Conservation (phyloP, 129 eudicot species). For the Silybum marianum region DNA sequence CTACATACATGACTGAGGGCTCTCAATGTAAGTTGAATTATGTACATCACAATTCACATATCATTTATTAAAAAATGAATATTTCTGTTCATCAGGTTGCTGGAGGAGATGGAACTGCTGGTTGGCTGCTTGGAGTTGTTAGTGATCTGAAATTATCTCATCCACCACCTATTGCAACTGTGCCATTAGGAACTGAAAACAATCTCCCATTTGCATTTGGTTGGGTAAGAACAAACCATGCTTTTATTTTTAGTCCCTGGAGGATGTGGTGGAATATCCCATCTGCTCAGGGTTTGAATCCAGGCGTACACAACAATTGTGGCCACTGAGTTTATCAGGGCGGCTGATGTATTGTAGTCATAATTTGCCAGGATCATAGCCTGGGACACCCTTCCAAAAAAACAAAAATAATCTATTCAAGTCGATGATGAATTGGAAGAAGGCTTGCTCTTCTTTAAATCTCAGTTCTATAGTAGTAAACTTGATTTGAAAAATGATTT, state of each 20-base stretch:
- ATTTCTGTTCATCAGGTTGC: conserved; percentile 51
- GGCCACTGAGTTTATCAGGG: no score
- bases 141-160: conserved; percentile 74
- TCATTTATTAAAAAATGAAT: background rate
- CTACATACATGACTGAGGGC: background rate
- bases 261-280: no score
- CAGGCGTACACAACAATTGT: no score
- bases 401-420: background rate
- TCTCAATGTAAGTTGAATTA: background rate
- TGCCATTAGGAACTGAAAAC: conserved; percentile 93
- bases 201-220: conserved; percentile 97
- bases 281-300: no score
- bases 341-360: no score
- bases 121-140: conserved; percentile 97
- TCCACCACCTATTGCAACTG: conserved; percentile 87
- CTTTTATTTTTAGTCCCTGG: background rate
- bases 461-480: background rate
- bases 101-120: conserved; percentile 98
- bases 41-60: background rate
- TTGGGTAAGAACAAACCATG: conserved; percentile 61
- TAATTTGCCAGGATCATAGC: no score
- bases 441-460: background rate
- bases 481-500: background rate
- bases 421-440: background rate
- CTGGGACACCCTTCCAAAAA: no score